Base-by-base conservation (phyloP, 2,329 filamentous ascomycete genomes). In the Fusarium sp. region DNA sequence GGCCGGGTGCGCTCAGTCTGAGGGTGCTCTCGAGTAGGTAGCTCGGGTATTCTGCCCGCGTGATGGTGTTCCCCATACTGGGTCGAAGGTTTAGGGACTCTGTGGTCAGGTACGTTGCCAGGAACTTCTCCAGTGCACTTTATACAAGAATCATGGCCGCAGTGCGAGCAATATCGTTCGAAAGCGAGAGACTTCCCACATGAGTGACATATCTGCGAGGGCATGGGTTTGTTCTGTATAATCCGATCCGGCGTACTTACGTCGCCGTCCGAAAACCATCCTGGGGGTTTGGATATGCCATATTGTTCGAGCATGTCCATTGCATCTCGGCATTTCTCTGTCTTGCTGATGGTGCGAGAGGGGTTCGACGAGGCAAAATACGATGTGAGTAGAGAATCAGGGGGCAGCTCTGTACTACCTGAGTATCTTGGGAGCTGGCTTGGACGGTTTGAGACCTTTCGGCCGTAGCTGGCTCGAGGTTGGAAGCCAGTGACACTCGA, bases 61-160 rank as follows among this genome's bases (percentile, higher is more conserved):
- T 58, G 52, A 45, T 42, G 36, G 30, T 69, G 46, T 20, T 57
- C 40, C 13, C 59, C 58, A 16, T 56, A 44, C 42, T 53, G 49
- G 31, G 38, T 38, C 28, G 62, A 38, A 26, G 33, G 34, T 4
- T 37, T 50, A 18, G 16, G 37, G 16, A 30, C 56, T 28, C 13
- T 51, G 41, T 49, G 56, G n/a, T 23, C 56, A 10, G 52, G 34
- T n/a, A 53, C 40, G 7, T 73, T 50, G 6, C 63, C 57, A 15
- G 64, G 55, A n/a, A 79, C 58, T 51, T 83, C 78, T 42, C 77
- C 79, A 10, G 74, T 77, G 66, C 85, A 88, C 56, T 82, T 82
- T 33, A 75, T 65, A 67, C 85, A 88, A 16, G 85, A 80, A 11
- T 78, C 79, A 71, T 88, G 86, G 1, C 83, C 84, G 67, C 86